These are phyloP conservation scores for Schwanniomyces sp. DNA, from an alignment of 805 yeast species.

Conservation along the genomic window DNA sequence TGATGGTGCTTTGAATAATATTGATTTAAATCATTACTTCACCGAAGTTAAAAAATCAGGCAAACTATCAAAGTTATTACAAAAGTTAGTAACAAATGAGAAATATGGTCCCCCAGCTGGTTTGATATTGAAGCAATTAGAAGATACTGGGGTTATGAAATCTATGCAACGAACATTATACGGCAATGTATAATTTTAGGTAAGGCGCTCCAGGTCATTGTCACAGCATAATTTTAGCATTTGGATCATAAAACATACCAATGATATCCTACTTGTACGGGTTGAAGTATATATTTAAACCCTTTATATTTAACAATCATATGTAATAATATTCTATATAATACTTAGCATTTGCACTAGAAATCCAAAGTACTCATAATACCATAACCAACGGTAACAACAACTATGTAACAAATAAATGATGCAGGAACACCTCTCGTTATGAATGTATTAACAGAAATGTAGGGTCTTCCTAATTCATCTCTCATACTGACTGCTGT, in stretches of 20 bases:
- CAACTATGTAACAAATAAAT: slow-evolving; percentile 33
- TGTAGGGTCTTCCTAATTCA: slow-evolving; percentile 39
- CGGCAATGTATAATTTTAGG: background rate
- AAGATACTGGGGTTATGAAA: slow-evolving; percentile 28
- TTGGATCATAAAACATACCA: background rate
- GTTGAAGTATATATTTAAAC: too few relatives aligned
- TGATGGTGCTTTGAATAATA: slow-evolving; percentile 30
- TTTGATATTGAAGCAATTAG: slow-evolving; percentile 26
- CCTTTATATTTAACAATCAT: background rate
- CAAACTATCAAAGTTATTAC: slow-evolving; percentile 19
- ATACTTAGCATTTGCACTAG: slow-evolving; percentile 5
- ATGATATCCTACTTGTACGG: background rate
- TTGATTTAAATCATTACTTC: slow-evolving; percentile 25
- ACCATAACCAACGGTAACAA: slow-evolving; percentile 41
- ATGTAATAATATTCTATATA: background rate
- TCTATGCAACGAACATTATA: slow-evolving; percentile 18
- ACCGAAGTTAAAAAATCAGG: slow-evolving; percentile 21
- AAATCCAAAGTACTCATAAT: slow-evolving; percentile 32
- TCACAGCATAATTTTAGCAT: background rate
- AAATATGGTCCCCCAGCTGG: slow-evolving; percentile 33
- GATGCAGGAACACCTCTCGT: slow-evolving; percentile 44
- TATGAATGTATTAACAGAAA: slow-evolving; percentile 41
- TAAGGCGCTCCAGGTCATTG: background rate
- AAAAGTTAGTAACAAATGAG: slow-evolving; percentile 27
- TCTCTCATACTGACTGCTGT: slow-evolving; percentile 45